A percentile compares a stretch with the other conserved stretches of the same genome.
Conservation (phyloP, 306 rosid genomes). For the Pyrus betulifolia region DNA sequence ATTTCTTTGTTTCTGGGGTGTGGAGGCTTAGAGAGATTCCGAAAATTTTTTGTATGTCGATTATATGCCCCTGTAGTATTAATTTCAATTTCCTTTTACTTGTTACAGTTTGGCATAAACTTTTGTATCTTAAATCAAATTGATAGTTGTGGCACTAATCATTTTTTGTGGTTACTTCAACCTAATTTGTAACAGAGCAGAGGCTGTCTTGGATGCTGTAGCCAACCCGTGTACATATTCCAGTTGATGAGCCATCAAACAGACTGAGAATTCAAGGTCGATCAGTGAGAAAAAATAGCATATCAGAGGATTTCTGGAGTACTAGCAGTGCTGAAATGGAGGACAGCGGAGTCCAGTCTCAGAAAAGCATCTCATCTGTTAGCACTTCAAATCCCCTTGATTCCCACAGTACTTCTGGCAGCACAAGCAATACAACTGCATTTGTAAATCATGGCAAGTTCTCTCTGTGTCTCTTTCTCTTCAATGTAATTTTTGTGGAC, state of each 20-base stretch:
- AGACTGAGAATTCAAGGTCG: constrained; percentile 37
- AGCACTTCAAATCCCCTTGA: constrained; percentile 32
- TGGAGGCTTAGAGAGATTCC: background rate
- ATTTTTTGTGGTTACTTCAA: constrained; percentile 35
- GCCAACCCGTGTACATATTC: constrained; percentile 20
- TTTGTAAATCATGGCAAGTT: constrained; percentile 75
- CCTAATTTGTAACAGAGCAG: constrained; percentile 85
- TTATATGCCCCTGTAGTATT: background rate
- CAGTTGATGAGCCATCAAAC: constrained; percentile 40
- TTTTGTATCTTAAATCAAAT: background rate
- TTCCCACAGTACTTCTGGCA: constrained; percentile 34
- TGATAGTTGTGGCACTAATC: constrained; percentile 34
- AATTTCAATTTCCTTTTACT: background rate
- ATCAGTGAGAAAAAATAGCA: constrained; percentile 32
- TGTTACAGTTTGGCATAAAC: background rate
- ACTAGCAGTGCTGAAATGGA: constrained; percentile 63
- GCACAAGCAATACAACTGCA: constrained; percentile 46
- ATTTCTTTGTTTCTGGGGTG: background rate
- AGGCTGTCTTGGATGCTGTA: constrained; percentile 71
- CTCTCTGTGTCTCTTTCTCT: constrained; percentile 2
- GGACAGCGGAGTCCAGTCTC: constrained; percentile 40
- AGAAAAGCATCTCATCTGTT: constrained; percentile 40
- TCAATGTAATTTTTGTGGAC: background rate
- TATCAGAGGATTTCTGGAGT: constrained; percentile 66
- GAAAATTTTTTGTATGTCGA: background rate